These are phyloP conservation scores for Mycena venus DNA, from an alignment of 768 basidiomycete genomes.

Conservation along the genomic window DNA sequence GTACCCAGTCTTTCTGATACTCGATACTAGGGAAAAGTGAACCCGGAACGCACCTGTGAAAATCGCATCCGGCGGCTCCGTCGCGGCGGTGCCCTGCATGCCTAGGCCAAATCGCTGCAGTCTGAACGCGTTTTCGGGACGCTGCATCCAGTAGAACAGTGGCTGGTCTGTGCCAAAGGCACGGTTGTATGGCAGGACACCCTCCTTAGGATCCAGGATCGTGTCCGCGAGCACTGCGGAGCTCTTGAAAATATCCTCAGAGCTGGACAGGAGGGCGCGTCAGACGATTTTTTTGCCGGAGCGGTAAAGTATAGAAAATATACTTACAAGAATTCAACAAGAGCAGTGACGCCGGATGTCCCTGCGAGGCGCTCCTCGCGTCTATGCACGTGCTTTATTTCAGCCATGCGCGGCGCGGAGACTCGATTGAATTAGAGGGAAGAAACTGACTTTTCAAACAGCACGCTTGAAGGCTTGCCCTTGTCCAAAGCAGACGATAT, in stretches of 20 bases:
- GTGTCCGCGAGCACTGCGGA: slow-evolving; percentile 4
- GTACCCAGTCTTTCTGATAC: neutral
- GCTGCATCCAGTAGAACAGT: slow-evolving; percentile 36
- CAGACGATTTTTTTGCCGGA: neutral
- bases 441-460: neutral
- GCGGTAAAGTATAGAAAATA: neutral
- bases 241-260: slow-evolving; percentile 4
- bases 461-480: neutral
- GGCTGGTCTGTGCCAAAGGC: slow-evolving; percentile 31
- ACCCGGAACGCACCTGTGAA: neutral
- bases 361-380: neutral
- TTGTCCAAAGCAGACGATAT: neutral
- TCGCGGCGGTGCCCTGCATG: slow-evolving; percentile 32
- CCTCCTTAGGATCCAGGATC: neutral
- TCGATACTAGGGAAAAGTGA: neutral
- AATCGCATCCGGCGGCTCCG: slow-evolving; percentile 13
- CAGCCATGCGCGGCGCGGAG: slow-evolving; percentile 26
- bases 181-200: slow-evolving; percentile 12
- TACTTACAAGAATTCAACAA: slow-evolving; percentile 18
- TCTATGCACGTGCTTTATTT: slow-evolving; percentile 29
- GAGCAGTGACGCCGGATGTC: slow-evolving; percentile 14
- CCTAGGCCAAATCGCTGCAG: slow-evolving; percentile 38
- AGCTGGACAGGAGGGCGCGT: neutral
- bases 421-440: neutral
- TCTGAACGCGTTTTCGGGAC: slow-evolving; percentile 34